Base-by-base conservation (phyloP, 202 grass and related monocot species). In the Musa balbisiana region DNA sequence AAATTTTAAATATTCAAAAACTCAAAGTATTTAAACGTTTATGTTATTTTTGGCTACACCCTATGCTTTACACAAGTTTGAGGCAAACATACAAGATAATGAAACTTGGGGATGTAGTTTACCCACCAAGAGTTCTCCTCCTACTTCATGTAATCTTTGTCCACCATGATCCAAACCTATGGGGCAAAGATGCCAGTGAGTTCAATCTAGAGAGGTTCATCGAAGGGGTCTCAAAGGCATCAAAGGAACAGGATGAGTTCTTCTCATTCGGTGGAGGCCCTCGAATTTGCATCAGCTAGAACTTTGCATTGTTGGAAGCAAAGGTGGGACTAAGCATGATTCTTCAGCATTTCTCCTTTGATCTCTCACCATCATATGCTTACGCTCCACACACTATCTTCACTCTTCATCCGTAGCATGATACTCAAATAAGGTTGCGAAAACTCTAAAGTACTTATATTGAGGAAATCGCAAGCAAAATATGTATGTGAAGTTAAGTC, bases 251-350 rank as follows among this genome's bases (percentile, higher is more conserved):
- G 9, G 59, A 49, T 0, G 77, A 84, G 0, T 92, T 81, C 69
- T 83, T 90, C 51, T 87, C 87, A 0, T 93, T 93, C 56, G 87
- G 90, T 52, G 53, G 85, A 25, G 90, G 90, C 3, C 90, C 90
- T 9, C 65, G 90, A 13, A 90, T 93, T 51, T 90, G 87, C 73
- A 78, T 90, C 2, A 82, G 84, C 21, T 84, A 92, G 73, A 92
- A 79, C 80, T 89, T 92, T 2, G 90, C 84, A 0, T 26, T 93
- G 77, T 33, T 90, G 21, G 90, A 90, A 78, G 87, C 90, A 11
- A 93, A 90, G 85, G 83, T 89, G 80, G 85, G 80, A 2, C 67
- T 90, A 0, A 71, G 78, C 79, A 78, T 69, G 6, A 82, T 93
- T 51, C 91, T 93, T 64, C 87, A 93, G 51, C 59, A 75, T 4